Conservation (phyloP, 2,329 filamentous ascomycete species). For the Colletotrichum noveboracense region DNA sequence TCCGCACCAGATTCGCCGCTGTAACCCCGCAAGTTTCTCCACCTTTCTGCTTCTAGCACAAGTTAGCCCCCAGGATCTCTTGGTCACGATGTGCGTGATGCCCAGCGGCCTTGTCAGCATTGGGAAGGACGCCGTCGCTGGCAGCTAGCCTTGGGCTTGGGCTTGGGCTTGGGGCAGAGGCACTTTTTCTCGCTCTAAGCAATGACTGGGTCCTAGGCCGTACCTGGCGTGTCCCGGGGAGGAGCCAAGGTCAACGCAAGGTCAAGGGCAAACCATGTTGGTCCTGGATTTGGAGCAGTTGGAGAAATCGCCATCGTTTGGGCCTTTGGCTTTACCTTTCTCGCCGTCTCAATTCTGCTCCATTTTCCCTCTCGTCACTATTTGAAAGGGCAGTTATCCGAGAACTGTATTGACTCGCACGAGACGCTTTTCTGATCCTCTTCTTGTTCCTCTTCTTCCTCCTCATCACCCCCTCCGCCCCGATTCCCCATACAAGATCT, state of each 20-base stretch:
- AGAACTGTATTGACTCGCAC: not conserved
- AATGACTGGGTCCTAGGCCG: not conserved
- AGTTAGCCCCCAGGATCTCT: slow-evolving; percentile 11
- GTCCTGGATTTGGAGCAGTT: slow-evolving; percentile 1
- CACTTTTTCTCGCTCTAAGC: not conserved
- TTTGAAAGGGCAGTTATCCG: not conserved
- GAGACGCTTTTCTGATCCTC: not conserved
- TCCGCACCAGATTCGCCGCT: slow-evolving; percentile 19
- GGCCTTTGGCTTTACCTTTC: not conserved
- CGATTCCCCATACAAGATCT: slow-evolving; percentile 13
- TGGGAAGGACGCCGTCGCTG: slow-evolving; percentile 19
- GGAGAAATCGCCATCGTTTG: slow-evolving; percentile 11
- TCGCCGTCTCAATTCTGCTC: not conserved
- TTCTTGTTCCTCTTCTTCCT: not conserved
- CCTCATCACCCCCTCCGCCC: not conserved
- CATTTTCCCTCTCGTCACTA: not conserved
- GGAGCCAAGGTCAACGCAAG: not conserved
- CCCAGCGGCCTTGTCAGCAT: slow-evolving; percentile 19
- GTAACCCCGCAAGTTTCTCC: slow-evolving; percentile 23
- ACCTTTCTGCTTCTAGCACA: slow-evolving; percentile 21
- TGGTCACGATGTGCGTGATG: slow-evolving; percentile 20
- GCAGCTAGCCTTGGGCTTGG: slow-evolving; percentile 9
- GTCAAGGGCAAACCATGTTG: not conserved
- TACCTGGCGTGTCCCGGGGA: not conserved
- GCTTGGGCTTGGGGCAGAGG: not conserved